A percentile compares a stretch with the other conserved stretches of the same genome.
These are phyloP conservation scores for Leucocoprinus sp. DNA, from an alignment of 768 basidiomycete species.

Conservation along the genomic window DNA sequence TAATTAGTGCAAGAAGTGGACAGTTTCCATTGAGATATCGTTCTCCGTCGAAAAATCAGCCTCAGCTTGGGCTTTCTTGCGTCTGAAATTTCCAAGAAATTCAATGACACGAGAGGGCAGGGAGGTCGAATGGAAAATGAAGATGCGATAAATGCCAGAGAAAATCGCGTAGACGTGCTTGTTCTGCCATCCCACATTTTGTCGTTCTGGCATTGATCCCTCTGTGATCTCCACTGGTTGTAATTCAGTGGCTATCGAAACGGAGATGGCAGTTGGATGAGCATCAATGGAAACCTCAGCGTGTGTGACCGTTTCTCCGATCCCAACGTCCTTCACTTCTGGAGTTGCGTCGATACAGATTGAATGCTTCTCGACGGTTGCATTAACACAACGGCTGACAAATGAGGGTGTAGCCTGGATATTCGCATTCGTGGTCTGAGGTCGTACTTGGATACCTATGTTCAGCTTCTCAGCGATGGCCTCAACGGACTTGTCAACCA, in stretches of 20 bases:
- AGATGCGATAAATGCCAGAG: constrained; percentile 38
- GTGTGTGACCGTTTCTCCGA: constrained; percentile 36
- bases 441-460: constrained; percentile 24
- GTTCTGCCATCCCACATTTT: background rate
- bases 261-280: constrained; percentile 26
- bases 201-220: background rate
- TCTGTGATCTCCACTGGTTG: constrained; percentile 12
- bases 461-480: constrained; percentile 27
- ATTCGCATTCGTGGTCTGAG: constrained; percentile 22
- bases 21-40: constrained; percentile 31
- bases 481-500: constrained; percentile 38
- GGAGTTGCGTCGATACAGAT: constrained; percentile 45
- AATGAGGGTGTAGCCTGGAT: constrained; percentile 30
- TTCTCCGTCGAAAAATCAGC: constrained; percentile 11
- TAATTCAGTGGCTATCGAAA: constrained; percentile 36
- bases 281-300: constrained; percentile 6
- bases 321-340: constrained; percentile 29
- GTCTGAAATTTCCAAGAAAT: constrained; percentile 12
- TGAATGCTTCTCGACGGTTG: constrained; percentile 23
- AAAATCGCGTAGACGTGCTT: constrained; percentile 31
- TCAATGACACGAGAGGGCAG: constrained; percentile 33
- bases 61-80: background rate
- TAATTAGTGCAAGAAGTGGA: constrained; percentile 43
- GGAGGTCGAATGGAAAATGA: constrained; percentile 42
- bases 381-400: constrained; percentile 26